Percentiles rank a stretch among this genome's conserved stretches.
These are phyloP conservation scores for Talaromyces thailandensis DNA, from an alignment of 495 filamentous ascomycete species.

Conservation along the genomic window DNA sequence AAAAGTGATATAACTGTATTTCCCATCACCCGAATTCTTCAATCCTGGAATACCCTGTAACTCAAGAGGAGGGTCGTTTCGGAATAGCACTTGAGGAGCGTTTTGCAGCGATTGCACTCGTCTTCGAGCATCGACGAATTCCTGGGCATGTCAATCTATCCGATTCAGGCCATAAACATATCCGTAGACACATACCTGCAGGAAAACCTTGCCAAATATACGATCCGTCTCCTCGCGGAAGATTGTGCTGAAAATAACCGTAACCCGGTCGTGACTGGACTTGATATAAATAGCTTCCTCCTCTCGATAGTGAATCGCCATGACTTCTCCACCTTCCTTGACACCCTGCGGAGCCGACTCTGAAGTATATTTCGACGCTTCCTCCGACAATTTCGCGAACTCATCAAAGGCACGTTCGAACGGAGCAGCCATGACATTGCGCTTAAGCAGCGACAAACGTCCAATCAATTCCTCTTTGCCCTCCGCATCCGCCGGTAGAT, in stretches of 20 bases:
- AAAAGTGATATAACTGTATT: slow-evolving; percentile 96
- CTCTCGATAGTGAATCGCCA: slow-evolving; percentile 95
- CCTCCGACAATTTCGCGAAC: slow-evolving; percentile 73
- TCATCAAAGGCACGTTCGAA: slow-evolving; percentile 96
- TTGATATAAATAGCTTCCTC: slow-evolving; percentile 99
- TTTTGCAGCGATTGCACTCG: slow-evolving; percentile 81
- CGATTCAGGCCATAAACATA: neutral
- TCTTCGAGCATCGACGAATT: slow-evolving; percentile 93
- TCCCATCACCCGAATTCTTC: slow-evolving; percentile 57
- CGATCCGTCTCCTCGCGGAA: slow-evolving; percentile 97
- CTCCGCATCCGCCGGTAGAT: slow-evolving; percentile 71
- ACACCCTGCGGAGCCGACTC: slow-evolving; percentile 88
- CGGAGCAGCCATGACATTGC: slow-evolving; percentile 95
- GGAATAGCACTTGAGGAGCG: slow-evolving; percentile 94
- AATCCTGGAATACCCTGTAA: slow-evolving; percentile 79
- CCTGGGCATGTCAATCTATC: slow-evolving; percentile 36
- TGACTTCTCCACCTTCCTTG: slow-evolving; percentile 80
- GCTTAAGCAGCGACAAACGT: slow-evolving; percentile 81
- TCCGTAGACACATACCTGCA: slow-evolving; percentile 39
- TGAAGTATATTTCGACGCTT: slow-evolving; percentile 79
- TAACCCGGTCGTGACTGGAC: slow-evolving; percentile 91
- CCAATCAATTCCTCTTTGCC: slow-evolving; percentile 75
- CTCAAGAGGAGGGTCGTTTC: slow-evolving; percentile 89
- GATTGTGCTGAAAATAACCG: slow-evolving; percentile 97
- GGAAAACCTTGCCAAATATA: slow-evolving; percentile 93